A percentile compares a stretch with the other conserved stretches of the same genome.
Conservation (phyloP, 768 basidiomycete species). For the Amanita rimosa region DNA sequence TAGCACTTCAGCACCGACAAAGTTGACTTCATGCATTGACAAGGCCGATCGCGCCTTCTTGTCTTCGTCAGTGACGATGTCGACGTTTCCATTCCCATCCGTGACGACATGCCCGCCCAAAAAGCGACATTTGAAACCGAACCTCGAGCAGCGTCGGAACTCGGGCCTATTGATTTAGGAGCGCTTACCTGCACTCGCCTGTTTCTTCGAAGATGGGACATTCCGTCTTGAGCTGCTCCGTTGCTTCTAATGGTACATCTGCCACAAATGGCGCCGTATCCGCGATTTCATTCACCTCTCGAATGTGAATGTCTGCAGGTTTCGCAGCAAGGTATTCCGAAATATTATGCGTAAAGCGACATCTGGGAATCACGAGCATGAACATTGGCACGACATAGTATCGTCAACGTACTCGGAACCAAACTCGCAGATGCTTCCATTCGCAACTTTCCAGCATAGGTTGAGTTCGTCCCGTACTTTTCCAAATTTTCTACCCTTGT, state of each 20-base stretch:
- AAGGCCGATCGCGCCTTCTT: slow-evolving; percentile 38
- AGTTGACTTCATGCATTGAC: slow-evolving; percentile 58
- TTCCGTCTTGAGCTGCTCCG: slow-evolving; percentile 23
- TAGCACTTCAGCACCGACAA: slow-evolving; percentile 42
- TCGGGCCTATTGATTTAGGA: neutral
- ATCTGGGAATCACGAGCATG: slow-evolving; percentile 28
- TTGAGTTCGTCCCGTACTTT: slow-evolving; percentile 73
- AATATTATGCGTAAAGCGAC: slow-evolving; percentile 75
- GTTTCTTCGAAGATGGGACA: slow-evolving; percentile 62
- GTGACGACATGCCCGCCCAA: slow-evolving; percentile 62
- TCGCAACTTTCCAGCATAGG: slow-evolving; percentile 74
- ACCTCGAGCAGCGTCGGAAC: slow-evolving; percentile 18
- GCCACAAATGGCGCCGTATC: slow-evolving; percentile 41
- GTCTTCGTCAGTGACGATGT: slow-evolving; percentile 43
- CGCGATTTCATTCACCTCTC: slow-evolving; percentile 29
- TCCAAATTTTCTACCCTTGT: slow-evolving; percentile 73
- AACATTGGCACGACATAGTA: neutral
- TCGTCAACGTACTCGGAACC: slow-evolving; percentile 43
- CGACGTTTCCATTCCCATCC: slow-evolving; percentile 31
- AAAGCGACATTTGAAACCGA: slow-evolving; percentile 88
- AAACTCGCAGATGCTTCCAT: slow-evolving; percentile 57
- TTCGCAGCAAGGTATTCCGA: slow-evolving; percentile 67
- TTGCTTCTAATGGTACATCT: slow-evolving; percentile 15
- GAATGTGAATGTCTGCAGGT: slow-evolving; percentile 58
- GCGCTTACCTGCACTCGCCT: slow-evolving; percentile 56